Evolutionary conservation across 2,329 filamentous ascomycete species (phyloP).

Genomic region (Xylariaceae sp.): DNA sequence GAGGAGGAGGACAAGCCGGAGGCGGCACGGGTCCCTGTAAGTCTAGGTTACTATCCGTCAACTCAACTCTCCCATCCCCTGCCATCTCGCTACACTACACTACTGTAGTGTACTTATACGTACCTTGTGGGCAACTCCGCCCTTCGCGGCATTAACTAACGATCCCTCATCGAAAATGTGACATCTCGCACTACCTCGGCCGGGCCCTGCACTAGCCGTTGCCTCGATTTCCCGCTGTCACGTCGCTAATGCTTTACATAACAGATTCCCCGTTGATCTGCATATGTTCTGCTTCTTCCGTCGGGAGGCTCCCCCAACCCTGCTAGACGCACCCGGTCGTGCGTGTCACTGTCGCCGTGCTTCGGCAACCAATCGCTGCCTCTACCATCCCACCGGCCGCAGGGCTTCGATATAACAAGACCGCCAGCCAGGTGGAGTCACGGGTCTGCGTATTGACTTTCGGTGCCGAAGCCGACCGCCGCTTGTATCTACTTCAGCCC

Average conservation of each 20-base stretch:
- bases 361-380: conserved; percentile 7
- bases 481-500: not conserved
- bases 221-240: not conserved
- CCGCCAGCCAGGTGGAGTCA: not conserved
- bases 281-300: not conserved
- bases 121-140: conserved; percentile 1
- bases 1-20: no score
- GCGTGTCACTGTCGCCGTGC: not conserved
- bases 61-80: conserved; percentile 7
- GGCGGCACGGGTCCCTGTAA: no score
- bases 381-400: not conserved
- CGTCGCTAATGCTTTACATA: conserved; percentile 1
- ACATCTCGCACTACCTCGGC: conserved; percentile 1
- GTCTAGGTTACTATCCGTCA: not conserved
- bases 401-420: not conserved
- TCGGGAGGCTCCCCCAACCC: not conserved
- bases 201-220: not conserved
- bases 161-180: no score
- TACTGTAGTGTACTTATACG: no score
- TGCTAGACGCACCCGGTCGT: not conserved
- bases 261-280: conserved; percentile 9
- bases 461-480: conserved; percentile 3
- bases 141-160: conserved; percentile 8
- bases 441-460: conserved; percentile 1
- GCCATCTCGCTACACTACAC: conserved; percentile 6